Evolutionary conservation across 1,284 basidiomycete species (phyloP).

Genomic region (Pascua guehoae): DNA sequence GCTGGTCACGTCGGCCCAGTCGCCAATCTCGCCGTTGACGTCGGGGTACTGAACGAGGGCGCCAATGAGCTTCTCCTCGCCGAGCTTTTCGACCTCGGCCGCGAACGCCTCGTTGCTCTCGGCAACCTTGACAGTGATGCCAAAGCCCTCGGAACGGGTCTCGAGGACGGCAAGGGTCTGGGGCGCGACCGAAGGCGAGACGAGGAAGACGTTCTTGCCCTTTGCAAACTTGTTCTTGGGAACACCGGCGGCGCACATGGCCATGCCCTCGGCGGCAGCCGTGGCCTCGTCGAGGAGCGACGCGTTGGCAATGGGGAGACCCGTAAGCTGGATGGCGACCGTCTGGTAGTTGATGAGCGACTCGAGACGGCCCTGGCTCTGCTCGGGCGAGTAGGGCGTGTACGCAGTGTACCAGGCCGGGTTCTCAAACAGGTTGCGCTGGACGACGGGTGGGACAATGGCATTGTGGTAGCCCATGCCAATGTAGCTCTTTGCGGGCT

Average conservation of each 20-base stretch:
- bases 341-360: conserved; percentile 97
- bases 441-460: conserved; percentile 86
- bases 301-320: conserved; percentile 91
- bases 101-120: conserved; percentile 50
- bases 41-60: conserved; percentile 90
- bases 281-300: conserved; percentile 89
- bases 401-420: conserved; percentile 98
- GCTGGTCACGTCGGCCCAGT: conserved; percentile 67
- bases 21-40: conserved; percentile 76
- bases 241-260: conserved; percentile 47
- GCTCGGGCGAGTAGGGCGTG: conserved; percentile 63
- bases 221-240: conserved; percentile 54
- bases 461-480: conserved; percentile 97
- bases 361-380: conserved; percentile 71
- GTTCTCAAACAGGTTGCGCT: conserved; percentile 94
- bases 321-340: conserved; percentile 90
- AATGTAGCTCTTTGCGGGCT: conserved; percentile 84
- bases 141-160: conserved; percentile 85
- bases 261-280: conserved; percentile 78
- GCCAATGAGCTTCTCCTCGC: conserved; percentile 64
- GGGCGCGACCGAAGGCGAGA: conserved; percentile 74
- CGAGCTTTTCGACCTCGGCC: conserved; percentile 57
- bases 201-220: conserved; percentile 79
- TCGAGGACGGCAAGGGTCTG: conserved; percentile 83
- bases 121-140: conserved; percentile 68